Base-by-base conservation (phyloP, 441 rosid species). In the Hura crepitans region DNA sequence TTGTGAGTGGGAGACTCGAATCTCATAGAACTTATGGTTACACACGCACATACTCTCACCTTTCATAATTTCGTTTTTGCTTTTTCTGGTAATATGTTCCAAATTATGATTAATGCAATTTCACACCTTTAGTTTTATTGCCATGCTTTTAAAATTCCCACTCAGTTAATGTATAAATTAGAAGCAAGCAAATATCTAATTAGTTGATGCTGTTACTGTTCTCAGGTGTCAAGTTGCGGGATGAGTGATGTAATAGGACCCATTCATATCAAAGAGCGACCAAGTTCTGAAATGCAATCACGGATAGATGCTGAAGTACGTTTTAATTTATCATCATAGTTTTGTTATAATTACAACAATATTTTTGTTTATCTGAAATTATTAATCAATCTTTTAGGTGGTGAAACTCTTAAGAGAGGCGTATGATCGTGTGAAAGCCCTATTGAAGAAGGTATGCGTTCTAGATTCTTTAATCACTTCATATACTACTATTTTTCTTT, bases 231-330 rank as follows among this genome's bases (percentile, higher is more conserved):
- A 60, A 88, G 69, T 62, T 95, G 99, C 71, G 99, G 99, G 66
- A 95, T 95, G 99, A 90, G 99, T 57, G 93, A 92, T 51, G 87
- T 84, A 58, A 83, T 92, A 66, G 97, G 99, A 73, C 99, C 98
- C 5, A 86, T 95, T 77, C 94, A 95, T 83, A 79, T 90, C 76
- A 95, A 87, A 85, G 99, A 95, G 74, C 87, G 92, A 43, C 89
- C 98, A 56, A 90, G 99, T 78, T 84, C 96, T 80, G 99, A 95
- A 67, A 86, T 95, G 98, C 98, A 89, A 63, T 92, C 99, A 65
- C 97, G 95, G 5, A 83, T 90, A 2, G 99, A 95, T 77, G 97
- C 95, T 39, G 99, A 95, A 80, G 97, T 90, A 82, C 45, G 83
- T 43, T 49, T 74, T 65, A 75, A 65, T 67, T 50, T 64, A 6